Conservation (phyloP, 2,329 filamentous ascomycete species). For the Elsinoe fawcettii region DNA sequence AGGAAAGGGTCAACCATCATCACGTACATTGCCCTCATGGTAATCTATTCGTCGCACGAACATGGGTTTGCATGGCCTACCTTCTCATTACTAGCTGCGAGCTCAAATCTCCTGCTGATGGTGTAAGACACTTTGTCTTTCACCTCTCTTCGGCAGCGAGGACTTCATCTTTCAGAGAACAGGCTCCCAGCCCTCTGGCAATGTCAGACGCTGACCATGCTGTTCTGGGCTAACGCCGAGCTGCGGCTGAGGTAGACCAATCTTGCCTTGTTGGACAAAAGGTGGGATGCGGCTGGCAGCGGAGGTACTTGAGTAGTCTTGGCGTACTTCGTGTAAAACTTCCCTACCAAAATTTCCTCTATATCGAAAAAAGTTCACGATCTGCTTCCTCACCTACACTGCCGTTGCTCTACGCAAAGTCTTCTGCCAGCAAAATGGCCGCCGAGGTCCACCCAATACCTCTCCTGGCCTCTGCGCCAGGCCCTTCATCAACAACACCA, state of each 20-base stretch:
- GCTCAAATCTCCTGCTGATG: too few species aligned
- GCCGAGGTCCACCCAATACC: constrained; percentile 74
- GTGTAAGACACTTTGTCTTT: too few species aligned
- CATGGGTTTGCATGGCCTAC: too few species aligned
- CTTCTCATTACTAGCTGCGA: too few species aligned
- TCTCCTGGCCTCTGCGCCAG: constrained; percentile 73
- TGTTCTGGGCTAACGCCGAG: neutral
- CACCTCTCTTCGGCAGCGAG: too few species aligned
- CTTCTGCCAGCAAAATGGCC: constrained; percentile 54
- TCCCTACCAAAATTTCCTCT: neutral
- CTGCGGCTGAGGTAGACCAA: neutral
- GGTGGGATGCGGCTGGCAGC: neutral
- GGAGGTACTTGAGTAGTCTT: neutral
- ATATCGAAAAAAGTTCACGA: constrained; percentile 3
- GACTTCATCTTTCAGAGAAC: too few species aligned
- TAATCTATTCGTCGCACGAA: too few species aligned
- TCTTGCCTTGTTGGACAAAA: neutral
- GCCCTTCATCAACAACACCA: constrained; percentile 73
- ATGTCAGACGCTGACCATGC: too few species aligned
- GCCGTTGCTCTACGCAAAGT: neutral
- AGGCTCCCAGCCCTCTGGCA: too few species aligned
- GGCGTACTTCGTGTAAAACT: neutral
- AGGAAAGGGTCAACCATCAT: too few species aligned
- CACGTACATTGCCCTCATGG: too few species aligned
- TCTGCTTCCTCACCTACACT: neutral